Base-by-base conservation (phyloP, 768 basidiomycete genomes). In the Gloeostereum incarnatum region DNA sequence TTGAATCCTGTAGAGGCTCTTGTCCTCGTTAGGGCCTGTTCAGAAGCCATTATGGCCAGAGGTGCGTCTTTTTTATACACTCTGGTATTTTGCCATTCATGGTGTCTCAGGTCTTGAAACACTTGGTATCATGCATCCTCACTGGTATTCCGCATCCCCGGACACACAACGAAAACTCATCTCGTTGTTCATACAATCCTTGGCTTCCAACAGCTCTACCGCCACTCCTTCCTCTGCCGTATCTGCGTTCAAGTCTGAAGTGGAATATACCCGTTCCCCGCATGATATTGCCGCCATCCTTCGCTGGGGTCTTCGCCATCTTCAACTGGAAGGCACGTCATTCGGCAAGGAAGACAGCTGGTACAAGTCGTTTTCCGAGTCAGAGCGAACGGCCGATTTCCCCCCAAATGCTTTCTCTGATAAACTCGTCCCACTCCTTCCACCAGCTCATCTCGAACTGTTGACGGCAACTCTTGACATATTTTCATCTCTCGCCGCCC, bases 61-160 rank as follows among this genome's bases (percentile, higher is more conserved):
- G 86, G 85, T 77, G 60, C 21, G 74, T 45, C 30, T 34, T 44
- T 17, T 50, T 35, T 39, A 40, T 18, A 44, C 23, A 19, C 14
- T 36, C 16, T 31, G 14, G 49, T 21, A 44, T 22, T 22, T 38
- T 24, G 30, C n/a, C n/a, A 14, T 36, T 44, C 36, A 35, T 32
- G 24, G 27, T 47, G 44, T 29, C 40, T 44, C 43, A 88, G 85
- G 85, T n/a, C 65, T 87, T 36, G 83, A 87, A 53, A 78, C 80
- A 3, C 76, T 84, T 32, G 87, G 86, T 14, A 67, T 89, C 32
- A 89, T 89, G 82, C 81, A 82, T 49, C 83, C 87, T 4, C 81
- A 88, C 53, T 89, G 82, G 85, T 68, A 81, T 54, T 79, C 84
- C 27, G 68, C 85, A 6, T 85, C 81, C 5, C 73, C 74, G 6